These are phyloP conservation scores for Kwoniella europaea DNA, from an alignment of 768 basidiomycete species.

Conservation along the genomic window DNA sequence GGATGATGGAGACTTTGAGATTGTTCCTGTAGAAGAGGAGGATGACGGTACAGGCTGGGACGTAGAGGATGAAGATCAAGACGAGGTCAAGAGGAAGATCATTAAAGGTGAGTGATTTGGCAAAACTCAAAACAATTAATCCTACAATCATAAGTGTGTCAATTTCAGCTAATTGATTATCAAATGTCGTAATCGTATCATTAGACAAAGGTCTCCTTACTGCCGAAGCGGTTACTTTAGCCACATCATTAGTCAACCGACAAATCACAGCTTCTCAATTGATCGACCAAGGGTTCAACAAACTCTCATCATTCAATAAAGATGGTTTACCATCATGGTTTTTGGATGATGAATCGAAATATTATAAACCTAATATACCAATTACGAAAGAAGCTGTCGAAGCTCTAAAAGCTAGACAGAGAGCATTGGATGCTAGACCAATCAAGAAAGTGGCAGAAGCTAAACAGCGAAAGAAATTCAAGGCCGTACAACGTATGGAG, in stretches of 20 bases:
- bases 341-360: conserved; percentile 90
- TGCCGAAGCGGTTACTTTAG: conserved; percentile 86
- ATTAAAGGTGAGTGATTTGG: conserved; percentile 67
- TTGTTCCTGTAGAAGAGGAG: conserved; percentile 68
- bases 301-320: conserved; percentile 86
- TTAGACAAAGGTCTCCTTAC: conserved; percentile 81
- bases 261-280: conserved; percentile 84
- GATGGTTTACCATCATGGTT: conserved; percentile 95
- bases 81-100: conserved; percentile 69
- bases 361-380: conserved; percentile 94
- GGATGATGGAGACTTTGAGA: conserved; percentile 68
- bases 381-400: conserved; percentile 92
- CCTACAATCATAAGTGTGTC: too few relatives aligned
- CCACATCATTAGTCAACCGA: conserved; percentile 87
- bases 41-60: conserved; percentile 77
- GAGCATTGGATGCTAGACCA: conserved; percentile 91
- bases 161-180: too few relatives aligned
- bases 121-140: neutral
- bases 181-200: neutral
- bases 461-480: conserved; percentile 94
- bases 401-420: conserved; percentile 82
- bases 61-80: conserved; percentile 75
- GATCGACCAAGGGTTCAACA: conserved; percentile 93
- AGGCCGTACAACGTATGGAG: conserved; percentile 79
- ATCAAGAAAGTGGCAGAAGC: conserved; percentile 99